Evolutionary conservation across 192 early-diverging fungal species (phyloP), one percentile per base, ranked within the genome.

Genomic region (Tieghemiomyces parasiticus): DNA sequence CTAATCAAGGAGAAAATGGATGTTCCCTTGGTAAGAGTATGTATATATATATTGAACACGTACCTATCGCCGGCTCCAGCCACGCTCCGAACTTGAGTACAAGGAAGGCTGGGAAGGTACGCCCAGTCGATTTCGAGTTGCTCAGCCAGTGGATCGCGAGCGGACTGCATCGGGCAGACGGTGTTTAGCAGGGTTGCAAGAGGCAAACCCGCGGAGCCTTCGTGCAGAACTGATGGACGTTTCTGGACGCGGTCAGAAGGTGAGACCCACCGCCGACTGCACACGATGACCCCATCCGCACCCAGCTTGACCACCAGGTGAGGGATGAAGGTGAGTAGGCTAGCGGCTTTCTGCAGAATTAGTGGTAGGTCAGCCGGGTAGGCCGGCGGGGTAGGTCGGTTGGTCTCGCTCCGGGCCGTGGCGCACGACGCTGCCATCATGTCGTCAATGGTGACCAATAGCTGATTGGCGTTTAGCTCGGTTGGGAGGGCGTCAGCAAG

Each of bases 281-380:
- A n/a, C n/a, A 79, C 60, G 13, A 74, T 47, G 12, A 73, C 78
- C 26, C 91, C 91, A 20, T 81, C 64, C 8, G 74, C 52, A 16
- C 91, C 91, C 8, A 86, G 65, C 59, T 88, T 93, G 60, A 86
- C 72, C 38, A 88, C 56, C 26, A 84, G 62, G 8, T 70, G 70
- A 1, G 77, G 78, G 38, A 78, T 62, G 38, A 78, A 61, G 59
- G 78, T 61, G 42, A 83, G 63, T 64, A 61, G 31, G 58, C 73
- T 35, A 20, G 74, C 69, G 58, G 62, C 16, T 63, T 61, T 4
- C 61, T 52, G 20, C 6, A 59, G 10, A 34, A 1, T 8, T 59
- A 12, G 24, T 29, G 16, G 24, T 58, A 44, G 25, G 25, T 48
- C 28, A 44, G 6, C 44, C 28, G 44, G 25, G 60, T 6, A 35